Percentiles rank a stretch among this genome's conserved stretches.
Conservation (phyloP, 306 rosid species). For the Cicer yamashitae region DNA sequence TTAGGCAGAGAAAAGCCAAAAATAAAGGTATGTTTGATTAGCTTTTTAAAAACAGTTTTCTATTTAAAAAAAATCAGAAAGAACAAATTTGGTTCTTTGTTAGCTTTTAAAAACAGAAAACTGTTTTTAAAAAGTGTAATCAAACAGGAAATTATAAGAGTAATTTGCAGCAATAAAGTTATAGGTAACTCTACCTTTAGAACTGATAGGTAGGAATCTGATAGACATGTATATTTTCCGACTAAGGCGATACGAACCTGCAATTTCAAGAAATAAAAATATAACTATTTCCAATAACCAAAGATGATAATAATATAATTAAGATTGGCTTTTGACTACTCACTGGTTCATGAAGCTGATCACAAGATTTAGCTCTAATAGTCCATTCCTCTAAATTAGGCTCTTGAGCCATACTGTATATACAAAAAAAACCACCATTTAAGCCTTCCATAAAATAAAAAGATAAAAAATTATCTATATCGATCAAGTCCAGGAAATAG, state of each 20-base stretch:
- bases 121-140: no score
- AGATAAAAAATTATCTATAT: slow-evolving; percentile 9
- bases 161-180: slow-evolving; percentile 8
- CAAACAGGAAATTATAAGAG: not conserved
- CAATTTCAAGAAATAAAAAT: slow-evolving; percentile 14
- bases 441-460: slow-evolving; percentile 34
- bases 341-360: slow-evolving; percentile 69
- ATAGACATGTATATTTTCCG: slow-evolving; percentile 89
- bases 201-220: slow-evolving; percentile 94
- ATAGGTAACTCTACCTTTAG: slow-evolving; percentile 60
- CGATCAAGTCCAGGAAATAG: not conserved
- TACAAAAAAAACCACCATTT: slow-evolving; percentile 13
- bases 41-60: no score
- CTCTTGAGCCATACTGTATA: slow-evolving; percentile 60
- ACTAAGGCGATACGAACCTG: slow-evolving; percentile 93
- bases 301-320: slow-evolving; percentile 25
- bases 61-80: not conserved
- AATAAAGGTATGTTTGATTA: no score
- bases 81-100: no score
- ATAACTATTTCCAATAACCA: slow-evolving; percentile 12
- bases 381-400: slow-evolving; percentile 76
- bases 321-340: slow-evolving; percentile 40
- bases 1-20: slow-evolving; percentile 16
- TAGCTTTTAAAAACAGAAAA: no score
- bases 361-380: slow-evolving; percentile 63